phyloP scores from a whole-genome alignment of 2,329 filamentous ascomycete species.

The Pseudogymnoascus sp. region DNA sequence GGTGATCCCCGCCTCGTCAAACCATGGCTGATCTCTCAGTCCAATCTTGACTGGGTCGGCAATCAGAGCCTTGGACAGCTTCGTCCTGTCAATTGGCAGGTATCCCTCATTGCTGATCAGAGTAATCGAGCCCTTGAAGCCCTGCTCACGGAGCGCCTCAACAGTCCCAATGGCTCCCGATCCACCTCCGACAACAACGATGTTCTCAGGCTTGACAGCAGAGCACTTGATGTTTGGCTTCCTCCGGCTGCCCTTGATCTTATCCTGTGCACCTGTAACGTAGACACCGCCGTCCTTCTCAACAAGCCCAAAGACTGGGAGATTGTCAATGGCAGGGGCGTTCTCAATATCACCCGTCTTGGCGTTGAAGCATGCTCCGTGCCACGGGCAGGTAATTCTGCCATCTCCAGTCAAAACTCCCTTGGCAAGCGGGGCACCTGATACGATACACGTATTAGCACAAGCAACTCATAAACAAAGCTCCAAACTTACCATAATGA shows the following conservation, averaged over 20 bases:
- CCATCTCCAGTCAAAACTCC: constrained; percentile 79
- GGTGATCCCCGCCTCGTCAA: constrained; percentile 53
- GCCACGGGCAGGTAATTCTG: constrained; percentile 88
- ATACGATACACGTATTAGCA: background rate
- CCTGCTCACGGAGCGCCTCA: constrained; percentile 74
- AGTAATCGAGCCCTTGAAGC: constrained; percentile 73
- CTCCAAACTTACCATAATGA: constrained; percentile 60
- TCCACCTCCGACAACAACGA: constrained; percentile 84
- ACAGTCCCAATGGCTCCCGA: constrained; percentile 75
- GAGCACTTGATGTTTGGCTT: constrained; percentile 67
- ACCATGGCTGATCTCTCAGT: constrained; percentile 72
- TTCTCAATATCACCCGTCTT: constrained; percentile 90
- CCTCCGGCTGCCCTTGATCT: constrained; percentile 69
- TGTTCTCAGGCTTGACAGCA: constrained; percentile 48
- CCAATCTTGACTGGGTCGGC: constrained; percentile 72
- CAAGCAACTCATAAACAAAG: background rate
- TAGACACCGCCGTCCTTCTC: constrained; percentile 81
- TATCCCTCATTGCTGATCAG: constrained; percentile 79
- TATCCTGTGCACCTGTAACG: constrained; percentile 69
- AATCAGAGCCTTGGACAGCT: constrained; percentile 88
- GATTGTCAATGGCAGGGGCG: constrained; percentile 80
- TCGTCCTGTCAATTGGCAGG: constrained; percentile 84
- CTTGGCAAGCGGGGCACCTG: constrained; percentile 71
- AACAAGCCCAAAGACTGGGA: constrained; percentile 72
- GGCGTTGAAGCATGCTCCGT: constrained; percentile 92